These are phyloP conservation scores for Erysiphe pulchra DNA, from an alignment of 2,329 filamentous ascomycete genomes.

Conservation along the genomic window DNA sequence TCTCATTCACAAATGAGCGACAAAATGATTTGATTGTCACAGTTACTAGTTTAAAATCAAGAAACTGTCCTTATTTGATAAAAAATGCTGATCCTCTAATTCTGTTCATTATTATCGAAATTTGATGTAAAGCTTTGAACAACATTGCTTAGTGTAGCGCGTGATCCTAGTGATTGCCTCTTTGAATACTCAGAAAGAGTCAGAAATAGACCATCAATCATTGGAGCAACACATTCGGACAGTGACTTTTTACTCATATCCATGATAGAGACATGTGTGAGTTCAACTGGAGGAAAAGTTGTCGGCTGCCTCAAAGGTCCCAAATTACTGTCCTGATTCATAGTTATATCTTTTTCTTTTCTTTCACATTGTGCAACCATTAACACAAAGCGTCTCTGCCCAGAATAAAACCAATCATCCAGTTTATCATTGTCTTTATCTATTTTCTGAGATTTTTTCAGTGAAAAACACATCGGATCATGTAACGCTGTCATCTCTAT, in stretches of 20 bases:
- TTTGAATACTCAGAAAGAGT: constrained; percentile 9
- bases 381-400: constrained; percentile 8
- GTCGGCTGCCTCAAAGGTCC: constrained; percentile 6
- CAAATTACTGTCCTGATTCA: neutral
- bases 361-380: constrained; percentile 4
- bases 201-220: constrained; percentile 9
- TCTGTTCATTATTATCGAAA: too few relatives aligned
- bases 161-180: constrained; percentile 2
- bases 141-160: constrained; percentile 7
- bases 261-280: constrained; percentile 4
- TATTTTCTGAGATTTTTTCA: constrained; percentile 1
- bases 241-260: constrained; percentile 8
- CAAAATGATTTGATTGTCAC: too few relatives aligned
- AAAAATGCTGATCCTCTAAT: too few relatives aligned
- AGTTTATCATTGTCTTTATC: constrained; percentile 3
- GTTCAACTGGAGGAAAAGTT: constrained; percentile 1
- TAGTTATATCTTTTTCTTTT: neutral
- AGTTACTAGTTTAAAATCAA: too few relatives aligned
- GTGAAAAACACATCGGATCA: constrained; percentile 3
- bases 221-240: constrained; percentile 6
- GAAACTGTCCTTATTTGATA: too few relatives aligned
- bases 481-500: constrained; percentile 4
- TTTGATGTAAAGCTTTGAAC: neutral
- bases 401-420: constrained; percentile 11
- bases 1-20: too few relatives aligned